Evolutionary conservation across 208 protist genomes (phyloP), one percentile per base, ranked within the genome.

Genomic region (Trypanosomatidae sp.): DNA sequence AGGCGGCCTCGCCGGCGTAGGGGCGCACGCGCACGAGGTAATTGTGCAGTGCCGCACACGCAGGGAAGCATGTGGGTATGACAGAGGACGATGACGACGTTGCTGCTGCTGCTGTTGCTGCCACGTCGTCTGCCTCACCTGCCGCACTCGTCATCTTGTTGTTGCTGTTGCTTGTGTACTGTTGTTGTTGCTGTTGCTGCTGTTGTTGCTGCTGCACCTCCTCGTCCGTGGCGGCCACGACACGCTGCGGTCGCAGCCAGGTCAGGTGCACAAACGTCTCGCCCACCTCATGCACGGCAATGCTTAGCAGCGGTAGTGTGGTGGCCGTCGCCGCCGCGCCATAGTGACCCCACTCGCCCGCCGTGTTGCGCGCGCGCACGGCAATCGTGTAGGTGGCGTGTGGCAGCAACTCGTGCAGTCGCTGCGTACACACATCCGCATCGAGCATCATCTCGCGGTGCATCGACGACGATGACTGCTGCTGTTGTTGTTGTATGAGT

Each of bases 11-110:
- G 5, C 52, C 57, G 13, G 63, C 26, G 37, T 86, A 62, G 2
- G 87, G 87, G 20, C 61, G 56, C 40, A 95, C 87, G 13, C 62
- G 61, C 16, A 95, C 74, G 46, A 90, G 82, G 48, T 91, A 95
- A 59, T 90, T 95, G 68, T 95, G 87, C 47, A 82, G 67, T 27
- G 70, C 74, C 10, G 61, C 59, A 0, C 53, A 37, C 3, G 51
- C 46, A 16, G 87, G 87, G 52, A 90, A 95, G 63, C 73, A 85
- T n/a, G n/a, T n/a, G n/a, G n/a, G n/a, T n/a, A n/a, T n/a, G n/a
- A n/a, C n/a, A n/a, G n/a, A n/a, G n/a, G n/a, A n/a, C n/a, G n/a
- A n/a, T n/a, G n/a, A n/a, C n/a, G n/a, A n/a, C n/a, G n/a, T n/a
- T n/a, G n/a, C n/a, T n/a, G n/a, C n/a, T n/a, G n/a, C n/a, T n/a